Base-by-base conservation (phyloP, 306 rosid species). In the Cucumis hystrix region DNA sequence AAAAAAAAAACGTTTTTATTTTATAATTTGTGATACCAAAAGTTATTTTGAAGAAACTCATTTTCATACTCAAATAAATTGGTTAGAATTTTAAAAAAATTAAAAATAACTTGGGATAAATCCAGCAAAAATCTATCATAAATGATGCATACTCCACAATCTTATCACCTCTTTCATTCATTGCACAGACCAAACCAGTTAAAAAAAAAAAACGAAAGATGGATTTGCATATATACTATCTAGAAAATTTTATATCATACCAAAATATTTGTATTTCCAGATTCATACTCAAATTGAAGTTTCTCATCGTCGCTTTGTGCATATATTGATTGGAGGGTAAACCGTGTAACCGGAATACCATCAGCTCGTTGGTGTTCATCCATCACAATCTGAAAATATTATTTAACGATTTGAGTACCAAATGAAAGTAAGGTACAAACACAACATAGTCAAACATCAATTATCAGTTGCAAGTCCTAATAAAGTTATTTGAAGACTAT, bases 241-340 rank as follows among this genome's bases (percentile, higher is more conserved):
- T 30, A 62, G 6, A 67, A 5, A 20, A 70, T 20, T 41, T 56
- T 74, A 30, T 20, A 73, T 79, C 89, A 82, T 85, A 94, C 98
- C 98, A 94, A 80, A 77, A 94, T 94, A 78, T 87, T 92, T 77
- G 97, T 92, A 81, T 87, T 92, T 79, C 96, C 98, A 17, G 97
- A 92, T 87, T 94, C 98, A 74, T 94, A 94, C 80, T 94, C 98
- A 85, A 94, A 94, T 85, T 90, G 97, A 81, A 94, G 97, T 84
- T 92, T 92, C 88, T 94, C 98, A 1, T 90, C 95, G 58, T 94
- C 96, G 64, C 89, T 88, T 87, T 92, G 96, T 17, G 98, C 93
- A 86, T 90, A 94, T 70, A 94, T 90, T 79, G 97, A 94, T 73
- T 89, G 98, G 75, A 94, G 91, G 59, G 90, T 90, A 86, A 94